Evolutionary conservation across 192 early-diverging fungal species (phyloP), one percentile per base, ranked within the genome.

Genomic region (Rhizoclosmatium sp.): DNA sequence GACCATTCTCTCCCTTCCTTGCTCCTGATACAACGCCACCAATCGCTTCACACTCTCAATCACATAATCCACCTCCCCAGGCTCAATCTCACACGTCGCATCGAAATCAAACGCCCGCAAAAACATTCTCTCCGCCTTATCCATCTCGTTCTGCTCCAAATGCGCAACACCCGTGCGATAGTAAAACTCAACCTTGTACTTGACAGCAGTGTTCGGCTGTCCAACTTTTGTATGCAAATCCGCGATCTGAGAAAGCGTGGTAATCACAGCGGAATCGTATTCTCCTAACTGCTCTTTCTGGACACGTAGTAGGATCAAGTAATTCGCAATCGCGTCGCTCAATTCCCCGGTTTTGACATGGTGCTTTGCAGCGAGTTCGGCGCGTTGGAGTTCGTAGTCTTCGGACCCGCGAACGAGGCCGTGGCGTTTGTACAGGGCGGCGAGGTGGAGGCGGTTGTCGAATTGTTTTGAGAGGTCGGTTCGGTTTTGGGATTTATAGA

Each of bases 41-140:
- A 62, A 62, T 0, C 60, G 7, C 60, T 62, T 62, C 14, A 62
- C 60, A 23, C 14, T 21, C 23, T 62, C 60, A 62, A 62, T 62
- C 60, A 62, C 60, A 23, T 62, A 62, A 62, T 62, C 60, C 23
- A 23, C 23, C 4, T 62, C 60, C 9, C 23, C 60, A 7, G 19
- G 21, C 23, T 21, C 60, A 62, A 62, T 19, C 23, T 62, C 60
- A 7, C 7, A 7, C 9, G 60, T 31, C 7, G 60, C 19, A 23
- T 62, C 60, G 60, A 62, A 62, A 62, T 62, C 60, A 62, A 62
- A 62, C 9, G 60, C 60, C 60, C 60, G 19, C 60, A 62, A 62
- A 62, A 21, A 62, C 60, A 62, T 62, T 19, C 60, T 19, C 39
- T 62, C 60, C 23, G 60, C 60, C 39, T 62, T 19, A 62, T 62